Evolutionary conservation across 805 yeast species (phyloP), one percentile per base, ranked within the genome.

Genomic region (Metschnikowia similis): DNA sequence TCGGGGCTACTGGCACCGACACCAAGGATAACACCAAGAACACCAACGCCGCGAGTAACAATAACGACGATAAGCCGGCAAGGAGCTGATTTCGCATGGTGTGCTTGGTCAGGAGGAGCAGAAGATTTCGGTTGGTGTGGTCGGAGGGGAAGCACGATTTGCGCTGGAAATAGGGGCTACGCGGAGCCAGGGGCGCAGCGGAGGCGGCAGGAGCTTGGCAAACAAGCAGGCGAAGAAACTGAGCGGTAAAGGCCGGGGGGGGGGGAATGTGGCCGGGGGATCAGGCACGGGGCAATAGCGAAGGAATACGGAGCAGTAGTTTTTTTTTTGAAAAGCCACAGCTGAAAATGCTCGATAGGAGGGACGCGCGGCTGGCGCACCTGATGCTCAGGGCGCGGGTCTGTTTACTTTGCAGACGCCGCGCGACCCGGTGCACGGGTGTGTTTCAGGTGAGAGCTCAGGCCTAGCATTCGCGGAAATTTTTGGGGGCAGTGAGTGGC

Each of bases 1-100:
- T 59, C 2, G 66, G 53, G 8, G 77, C 70, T 1, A 82, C 81
- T 0, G 95, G 92, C 9, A 81, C 75, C 0, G 89, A 76, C 27
- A 87, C 71, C 16, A 82, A 74, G 2, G 85, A 81, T 30, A 87
- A 64, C 38, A 87, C 69, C 41, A 86, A 67, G 52, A 85, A 80
- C 11, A 84, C 91, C 58, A 85, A 66, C 1, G 90, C 72, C 9
- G 77, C 71, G 44, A 82, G 64, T 34, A 78, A 56, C 41, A 78
- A 69, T n/a, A 79, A 66, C 36, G 56, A 56, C 8, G 77, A 62
- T 21, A 74, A 64, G 47, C 72, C 61, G 14, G 78, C 72, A 47
- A 79, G 62, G 21, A 52, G 27, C 11, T 48, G 48, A 45, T 49
- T 53, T 44, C 56, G 51, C 58, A 55, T 55, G n/a, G 34, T n/a